Evolutionary conservation across 371 early-diverging fungal species (phyloP), one percentile per base, ranked within the genome.

Genomic region (Fennellomyces sp.): DNA sequence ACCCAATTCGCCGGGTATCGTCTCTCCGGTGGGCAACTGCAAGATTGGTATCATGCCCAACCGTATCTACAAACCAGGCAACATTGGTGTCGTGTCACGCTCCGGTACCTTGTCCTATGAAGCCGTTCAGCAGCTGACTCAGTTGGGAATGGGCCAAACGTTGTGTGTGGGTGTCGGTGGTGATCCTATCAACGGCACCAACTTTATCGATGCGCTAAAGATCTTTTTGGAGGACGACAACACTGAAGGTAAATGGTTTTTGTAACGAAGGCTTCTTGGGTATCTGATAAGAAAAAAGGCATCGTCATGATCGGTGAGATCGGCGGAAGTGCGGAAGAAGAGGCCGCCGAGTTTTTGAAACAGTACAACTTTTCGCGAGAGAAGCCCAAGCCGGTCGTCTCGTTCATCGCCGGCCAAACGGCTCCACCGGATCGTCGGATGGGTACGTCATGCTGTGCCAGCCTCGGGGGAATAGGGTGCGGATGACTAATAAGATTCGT

Each of bases 21-120:
- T 99, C 76, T 91, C 93, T 58, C 97, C 99, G 7, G 2, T 30
- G 25, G 93, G 83, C 41, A 92, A 91, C 67, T 98, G 99, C 88
- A 99, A 98, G 90, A 97, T 99, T 62, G 99, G 99, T 63, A 98
- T 98, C 78, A 98, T 99, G 98, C 98, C 98, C 30, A 99, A 97
- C 52, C 93, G 94, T 77, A 99, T 99, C 82, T 96, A 97, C 86
- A 87, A 76, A 75, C 87, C 85, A 66, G 99, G 99, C 59, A 94
- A 89, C 74, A 89, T 99, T 59, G 99, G 98, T 82, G 94, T 99
- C 53, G 99, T 99, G 30, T 98, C 98, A 36, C 93, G 99, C 60
- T 98, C 98, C 3, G 99, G 99, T 48, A 99, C 99, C 30, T 85
- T 99, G 65, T 98, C 98, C 61, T 99, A 99, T 75, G 99, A 99